Evolutionary conservation across 139 green algal genomes (phyloP).

Genomic region (Pleodorina starrii): DNA sequence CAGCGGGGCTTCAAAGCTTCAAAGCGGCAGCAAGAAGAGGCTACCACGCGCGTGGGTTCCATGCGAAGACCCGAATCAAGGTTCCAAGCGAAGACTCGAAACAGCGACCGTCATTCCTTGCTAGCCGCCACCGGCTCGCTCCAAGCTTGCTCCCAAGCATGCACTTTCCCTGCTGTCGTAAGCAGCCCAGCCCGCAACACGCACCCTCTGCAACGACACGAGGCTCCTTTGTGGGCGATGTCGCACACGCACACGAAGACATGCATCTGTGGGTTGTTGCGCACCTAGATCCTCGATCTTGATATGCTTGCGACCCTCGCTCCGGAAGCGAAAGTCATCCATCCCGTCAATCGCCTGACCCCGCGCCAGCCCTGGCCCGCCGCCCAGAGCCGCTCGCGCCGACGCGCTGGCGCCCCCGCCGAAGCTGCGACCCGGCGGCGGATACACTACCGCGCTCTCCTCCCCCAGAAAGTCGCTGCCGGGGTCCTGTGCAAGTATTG

Average conservation of each 20-base stretch:
- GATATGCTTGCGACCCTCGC: not conserved
- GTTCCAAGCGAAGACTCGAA: not conserved
- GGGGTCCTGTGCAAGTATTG: not conserved
- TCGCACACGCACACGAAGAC: too few species aligned
- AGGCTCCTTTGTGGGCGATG: not conserved
- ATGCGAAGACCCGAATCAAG: not conserved
- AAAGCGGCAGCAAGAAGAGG: not conserved
- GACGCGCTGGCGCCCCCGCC: not conserved
- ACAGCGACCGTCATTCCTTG: not conserved
- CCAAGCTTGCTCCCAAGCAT: too few species aligned
- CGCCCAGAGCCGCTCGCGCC: not conserved
- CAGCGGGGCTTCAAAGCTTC: not conserved
- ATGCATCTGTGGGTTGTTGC: not conserved
- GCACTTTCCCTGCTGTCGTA: not conserved
- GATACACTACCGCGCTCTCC: slow-evolving; percentile 27
- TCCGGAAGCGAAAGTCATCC: slow-evolving; percentile 23
- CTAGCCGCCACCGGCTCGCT: not conserved
- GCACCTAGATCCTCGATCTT: slow-evolving; percentile 7
- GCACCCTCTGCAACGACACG: not conserved
- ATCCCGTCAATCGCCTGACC: slow-evolving; percentile 5
- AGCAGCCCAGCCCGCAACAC: not conserved
- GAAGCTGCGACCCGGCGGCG: not conserved
- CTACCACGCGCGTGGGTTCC: not conserved
- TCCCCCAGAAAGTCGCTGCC: slow-evolving; percentile 21
- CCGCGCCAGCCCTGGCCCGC: not conserved